Conservation (phyloP, 2,329 filamentous ascomycete genomes). For the Pseudogymnoascus verrucosus region DNA sequence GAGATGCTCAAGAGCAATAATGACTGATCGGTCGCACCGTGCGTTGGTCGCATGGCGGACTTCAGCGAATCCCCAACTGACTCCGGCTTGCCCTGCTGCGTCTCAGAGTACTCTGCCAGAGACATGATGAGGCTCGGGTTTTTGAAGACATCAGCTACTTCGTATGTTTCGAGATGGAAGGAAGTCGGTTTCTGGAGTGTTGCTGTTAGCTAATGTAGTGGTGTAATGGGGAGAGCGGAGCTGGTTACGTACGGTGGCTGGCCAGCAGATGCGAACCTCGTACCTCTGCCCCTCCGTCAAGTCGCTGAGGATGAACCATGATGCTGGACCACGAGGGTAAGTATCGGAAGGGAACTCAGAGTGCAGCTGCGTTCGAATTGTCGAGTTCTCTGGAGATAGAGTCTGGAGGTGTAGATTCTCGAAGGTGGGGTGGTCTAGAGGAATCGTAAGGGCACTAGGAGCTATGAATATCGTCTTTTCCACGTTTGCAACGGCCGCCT, state of each 20-base stretch:
- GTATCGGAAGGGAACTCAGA: constrained; percentile 57
- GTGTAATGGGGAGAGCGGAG: background rate
- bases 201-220: constrained; percentile 10
- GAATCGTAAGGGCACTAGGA: constrained; percentile 50
- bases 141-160: constrained; percentile 52
- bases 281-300: constrained; percentile 69
- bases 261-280: constrained; percentile 89
- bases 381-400: constrained; percentile 50
- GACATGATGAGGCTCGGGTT: constrained; percentile 56
- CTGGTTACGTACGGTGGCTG: constrained; percentile 62
- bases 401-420: constrained; percentile 54
- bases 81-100: constrained; percentile 32
- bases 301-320: constrained; percentile 71
- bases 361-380: constrained; percentile 55
- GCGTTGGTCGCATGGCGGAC: constrained; percentile 11
- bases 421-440: constrained; percentile 47
- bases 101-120: constrained; percentile 52
- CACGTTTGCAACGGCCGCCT: constrained; percentile 56
- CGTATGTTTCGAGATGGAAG: constrained; percentile 62
- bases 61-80: constrained; percentile 13
- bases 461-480: constrained; percentile 87
- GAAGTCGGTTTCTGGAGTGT: constrained; percentile 69
- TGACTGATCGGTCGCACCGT: constrained; percentile 15
- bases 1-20: constrained; percentile 52
- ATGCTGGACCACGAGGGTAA: constrained; percentile 48